phyloP scores from a whole-genome alignment of 768 basidiomycete genomes.

The Boletus barrowsii region DNA sequence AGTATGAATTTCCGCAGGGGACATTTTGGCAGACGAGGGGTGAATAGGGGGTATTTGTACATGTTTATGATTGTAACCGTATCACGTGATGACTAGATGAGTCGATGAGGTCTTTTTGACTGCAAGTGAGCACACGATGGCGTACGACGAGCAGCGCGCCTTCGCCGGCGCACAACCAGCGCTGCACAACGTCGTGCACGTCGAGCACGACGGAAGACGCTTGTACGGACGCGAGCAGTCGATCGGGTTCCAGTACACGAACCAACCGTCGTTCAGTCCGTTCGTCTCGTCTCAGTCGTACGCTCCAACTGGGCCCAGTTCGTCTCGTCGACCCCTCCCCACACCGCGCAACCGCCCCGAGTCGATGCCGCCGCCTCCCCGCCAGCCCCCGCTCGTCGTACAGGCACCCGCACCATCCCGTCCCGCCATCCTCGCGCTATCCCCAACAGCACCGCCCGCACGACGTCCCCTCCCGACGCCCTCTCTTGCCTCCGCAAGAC shows the following conservation, averaged over 20 bases:
- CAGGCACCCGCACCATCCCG: constrained; percentile 32
- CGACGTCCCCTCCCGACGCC: constrained; percentile 26
- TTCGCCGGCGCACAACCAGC: constrained; percentile 3
- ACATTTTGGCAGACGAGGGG: not conserved
- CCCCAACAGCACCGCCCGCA: constrained; percentile 16
- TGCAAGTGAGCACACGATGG: constrained; percentile 18
- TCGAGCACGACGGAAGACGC: constrained; percentile 6
- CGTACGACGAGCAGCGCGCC: constrained; percentile 22
- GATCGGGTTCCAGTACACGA: constrained; percentile 19
- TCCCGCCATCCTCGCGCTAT: constrained; percentile 26
- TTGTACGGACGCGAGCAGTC: constrained; percentile 10
- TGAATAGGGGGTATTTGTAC: constrained; percentile 20
- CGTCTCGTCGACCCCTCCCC: constrained; percentile 28
- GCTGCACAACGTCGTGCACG: constrained; percentile 12
- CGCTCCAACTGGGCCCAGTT: constrained; percentile 16
- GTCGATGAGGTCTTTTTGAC: constrained; percentile 6
- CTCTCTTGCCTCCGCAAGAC: not conserved
- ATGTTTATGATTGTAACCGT: constrained; percentile 6
- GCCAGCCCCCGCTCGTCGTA: constrained; percentile 20
- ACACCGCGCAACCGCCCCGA: constrained; percentile 28
- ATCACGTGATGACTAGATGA: constrained; percentile 15
- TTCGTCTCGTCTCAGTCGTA: constrained; percentile 7
- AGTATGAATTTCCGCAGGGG: constrained; percentile 81
- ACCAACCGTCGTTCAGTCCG: constrained; percentile 1
- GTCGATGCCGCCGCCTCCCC: constrained; percentile 21